These are phyloP conservation scores for Calonectria multiphialidica DNA, from an alignment of 2,329 filamentous ascomycete genomes.

Conservation along the genomic window DNA sequence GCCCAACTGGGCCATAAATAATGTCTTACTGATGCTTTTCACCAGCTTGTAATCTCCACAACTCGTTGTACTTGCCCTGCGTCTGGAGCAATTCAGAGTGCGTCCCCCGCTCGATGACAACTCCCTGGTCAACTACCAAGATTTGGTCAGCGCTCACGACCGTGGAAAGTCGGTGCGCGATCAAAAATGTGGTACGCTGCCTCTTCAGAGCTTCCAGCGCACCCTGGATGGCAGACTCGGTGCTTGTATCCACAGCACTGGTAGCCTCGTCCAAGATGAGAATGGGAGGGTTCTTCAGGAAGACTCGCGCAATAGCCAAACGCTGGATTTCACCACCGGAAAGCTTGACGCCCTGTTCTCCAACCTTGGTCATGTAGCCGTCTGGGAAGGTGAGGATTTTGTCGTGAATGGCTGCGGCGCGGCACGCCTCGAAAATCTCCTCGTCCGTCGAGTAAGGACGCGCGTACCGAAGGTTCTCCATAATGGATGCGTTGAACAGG, in stretches of 20 bases:
- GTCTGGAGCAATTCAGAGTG: slow-evolving; percentile 60
- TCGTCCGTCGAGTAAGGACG: slow-evolving; percentile 70
- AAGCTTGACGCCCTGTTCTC: slow-evolving; percentile 61
- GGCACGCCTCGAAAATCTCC: slow-evolving; percentile 71
- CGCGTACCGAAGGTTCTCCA: slow-evolving; percentile 75
- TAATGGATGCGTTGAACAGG: slow-evolving; percentile 73
- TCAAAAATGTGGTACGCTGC: slow-evolving; percentile 63
- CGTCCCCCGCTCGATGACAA: slow-evolving; percentile 63
- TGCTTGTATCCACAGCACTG: slow-evolving; percentile 60
- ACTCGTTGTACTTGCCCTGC: slow-evolving; percentile 62
- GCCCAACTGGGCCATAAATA: no score
- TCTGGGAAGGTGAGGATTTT: slow-evolving; percentile 71
- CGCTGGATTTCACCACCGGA: slow-evolving; percentile 65
- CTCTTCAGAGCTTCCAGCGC: slow-evolving; percentile 59
- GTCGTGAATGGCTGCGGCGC: slow-evolving; percentile 72
- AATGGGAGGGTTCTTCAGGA: slow-evolving; percentile 44
- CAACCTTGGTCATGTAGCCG: slow-evolving; percentile 60
- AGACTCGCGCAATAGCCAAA: slow-evolving; percentile 58
- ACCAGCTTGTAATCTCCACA: slow-evolving; percentile 62
- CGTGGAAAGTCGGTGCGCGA: slow-evolving; percentile 58
- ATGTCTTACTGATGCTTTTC: background rate
- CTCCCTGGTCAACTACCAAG: slow-evolving; percentile 64
- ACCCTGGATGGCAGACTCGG: slow-evolving; percentile 58
- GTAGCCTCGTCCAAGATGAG: slow-evolving; percentile 63
- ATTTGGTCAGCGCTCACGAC: slow-evolving; percentile 64